A percentile compares a stretch with the other conserved stretches of the same genome.
Conservation (phyloP, 2,329 filamentous ascomycete genomes). For the Stemphylium beticola region DNA sequence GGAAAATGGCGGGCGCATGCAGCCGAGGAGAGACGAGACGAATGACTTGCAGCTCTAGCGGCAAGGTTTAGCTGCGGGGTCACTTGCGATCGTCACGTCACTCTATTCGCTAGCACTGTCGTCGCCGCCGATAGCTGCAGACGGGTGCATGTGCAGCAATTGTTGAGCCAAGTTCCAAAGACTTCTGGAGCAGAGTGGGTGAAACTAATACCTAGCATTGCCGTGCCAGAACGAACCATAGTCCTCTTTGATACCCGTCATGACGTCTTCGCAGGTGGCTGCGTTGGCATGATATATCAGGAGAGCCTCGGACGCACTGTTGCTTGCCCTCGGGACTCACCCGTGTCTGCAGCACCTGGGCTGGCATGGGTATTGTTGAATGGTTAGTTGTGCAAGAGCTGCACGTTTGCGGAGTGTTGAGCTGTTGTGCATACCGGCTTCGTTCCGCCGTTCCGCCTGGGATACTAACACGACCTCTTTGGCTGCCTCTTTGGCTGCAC, state of each 20-base stretch:
- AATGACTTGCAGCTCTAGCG: conserved; percentile 49
- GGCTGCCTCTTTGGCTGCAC: background rate
- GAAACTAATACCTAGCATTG: conserved; percentile 2
- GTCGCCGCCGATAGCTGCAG: conserved; percentile 24
- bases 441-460: conserved; percentile 18
- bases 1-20: conserved; percentile 24
- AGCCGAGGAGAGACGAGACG: conserved; percentile 37
- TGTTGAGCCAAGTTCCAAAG: conserved; percentile 17
- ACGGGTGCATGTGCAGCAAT: conserved; percentile 23
- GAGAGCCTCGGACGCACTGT: background rate
- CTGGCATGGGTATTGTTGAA: conserved; percentile 12
- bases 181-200: conserved; percentile 3
- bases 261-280: conserved; percentile 8
- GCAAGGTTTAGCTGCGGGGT: conserved; percentile 38
- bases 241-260: conserved; percentile 4
- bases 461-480: conserved; percentile 1
- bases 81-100: conserved; percentile 18
- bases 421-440: conserved; percentile 8
- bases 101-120: conserved; percentile 31
- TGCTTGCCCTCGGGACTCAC: too few relatives aligned
- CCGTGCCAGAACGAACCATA: conserved; percentile 1
- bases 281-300: conserved; percentile 4
- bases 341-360: background rate
- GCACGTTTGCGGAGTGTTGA: conserved; percentile 19
- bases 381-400: conserved; percentile 9